Percentiles rank a stretch among this genome's conserved stretches.
Evolutionary conservation across 2,329 filamentous ascomycete species (phyloP).

Genomic region (Cyphellophora europaea): DNA sequence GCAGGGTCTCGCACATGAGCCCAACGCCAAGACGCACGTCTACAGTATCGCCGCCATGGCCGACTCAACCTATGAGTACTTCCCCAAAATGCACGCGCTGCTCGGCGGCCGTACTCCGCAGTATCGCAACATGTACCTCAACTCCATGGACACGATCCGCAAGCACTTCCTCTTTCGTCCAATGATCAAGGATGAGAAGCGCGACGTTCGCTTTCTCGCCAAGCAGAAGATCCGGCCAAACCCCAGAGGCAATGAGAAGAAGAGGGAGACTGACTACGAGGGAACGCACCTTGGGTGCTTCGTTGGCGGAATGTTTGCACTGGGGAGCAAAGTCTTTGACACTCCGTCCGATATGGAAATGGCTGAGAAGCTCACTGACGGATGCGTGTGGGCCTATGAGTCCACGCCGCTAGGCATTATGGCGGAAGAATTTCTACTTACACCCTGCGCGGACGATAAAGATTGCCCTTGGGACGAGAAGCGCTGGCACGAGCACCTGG

Average conservation of each 20-base stretch:
- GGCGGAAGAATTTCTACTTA: conserved; percentile 48
- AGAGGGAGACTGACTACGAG: conserved; percentile 36
- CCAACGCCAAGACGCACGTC: conserved; percentile 23
- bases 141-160: conserved; percentile 28
- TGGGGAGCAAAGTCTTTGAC: conserved; percentile 49
- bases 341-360: conserved; percentile 45
- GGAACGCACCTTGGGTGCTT: conserved; percentile 52
- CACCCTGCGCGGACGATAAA: conserved; percentile 36
- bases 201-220: conserved; percentile 32
- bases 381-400: conserved; percentile 55
- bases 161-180: conserved; percentile 35
- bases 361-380: conserved; percentile 48
- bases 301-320: conserved; percentile 52
- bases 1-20: conserved; percentile 29
- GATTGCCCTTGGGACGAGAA: conserved; percentile 47
- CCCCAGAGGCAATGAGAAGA: conserved; percentile 6
- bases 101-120: conserved; percentile 33
- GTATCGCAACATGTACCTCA: conserved; percentile 35
- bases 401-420: conserved; percentile 49
- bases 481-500: conserved; percentile 36
- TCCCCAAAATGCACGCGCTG: conserved; percentile 40
- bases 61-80: conserved; percentile 41
- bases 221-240: conserved; percentile 17
- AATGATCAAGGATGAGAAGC: conserved; percentile 30
- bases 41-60: conserved; percentile 35